Percentiles rank a stretch among this genome's conserved stretches.
Conservation (phyloP, 257 asterid species). For the Scutellaria galericulata region DNA sequence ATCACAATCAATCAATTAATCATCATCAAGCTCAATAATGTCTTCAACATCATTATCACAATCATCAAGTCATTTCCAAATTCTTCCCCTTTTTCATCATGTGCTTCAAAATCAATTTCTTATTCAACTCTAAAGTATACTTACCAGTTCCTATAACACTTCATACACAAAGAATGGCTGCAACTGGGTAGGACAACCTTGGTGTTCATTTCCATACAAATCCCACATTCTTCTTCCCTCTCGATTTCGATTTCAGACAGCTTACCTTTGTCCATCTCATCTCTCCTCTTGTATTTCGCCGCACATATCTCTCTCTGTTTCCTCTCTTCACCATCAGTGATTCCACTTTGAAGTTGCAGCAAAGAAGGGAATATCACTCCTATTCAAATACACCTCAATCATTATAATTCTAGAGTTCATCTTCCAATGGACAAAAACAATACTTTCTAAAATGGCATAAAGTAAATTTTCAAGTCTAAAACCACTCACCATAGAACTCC, state of each 20-base stretch:
- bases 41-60: too few relatives aligned
- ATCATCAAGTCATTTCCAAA: too few relatives aligned
- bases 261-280: constrained; percentile 71
- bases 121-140: not conserved
- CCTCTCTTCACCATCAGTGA: constrained; percentile 80
- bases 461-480: not conserved
- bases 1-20: too few relatives aligned
- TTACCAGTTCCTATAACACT: constrained; percentile 82
- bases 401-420: not conserved
- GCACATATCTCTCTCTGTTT: constrained; percentile 75
- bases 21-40: too few relatives aligned
- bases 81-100: too few relatives aligned
- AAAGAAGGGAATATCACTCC: constrained; percentile 95
- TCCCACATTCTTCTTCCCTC: constrained; percentile 96
- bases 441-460: not conserved
- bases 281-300: constrained; percentile 57
- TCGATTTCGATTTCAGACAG: constrained; percentile 81
- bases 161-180: constrained; percentile 81
- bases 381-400: constrained; percentile 30
- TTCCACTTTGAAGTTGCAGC: constrained; percentile 79
- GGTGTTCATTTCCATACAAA: constrained; percentile 83
- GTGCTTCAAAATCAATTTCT: too few relatives aligned
- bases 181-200: constrained; percentile 88
- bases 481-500: constrained; percentile 82
- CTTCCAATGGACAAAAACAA: not conserved